A percentile compares a stretch with the other conserved stretches of the same genome.
phyloP scores from a whole-genome alignment of 805 yeast species.

The Saturnispora sanitii region DNA sequence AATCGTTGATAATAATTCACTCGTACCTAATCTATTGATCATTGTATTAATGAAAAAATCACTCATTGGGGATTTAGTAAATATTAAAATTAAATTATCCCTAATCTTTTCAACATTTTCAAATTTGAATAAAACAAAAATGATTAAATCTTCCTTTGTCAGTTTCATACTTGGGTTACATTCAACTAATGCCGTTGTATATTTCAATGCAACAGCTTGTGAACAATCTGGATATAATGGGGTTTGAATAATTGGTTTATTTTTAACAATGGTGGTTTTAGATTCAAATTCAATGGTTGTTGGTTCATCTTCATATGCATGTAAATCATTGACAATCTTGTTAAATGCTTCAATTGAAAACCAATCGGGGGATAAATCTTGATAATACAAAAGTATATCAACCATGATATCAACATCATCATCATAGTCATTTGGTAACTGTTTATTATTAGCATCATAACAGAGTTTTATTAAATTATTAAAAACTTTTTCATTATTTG shows the following conservation, averaged over 20 bases:
- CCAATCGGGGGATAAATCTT: constrained; percentile 1
- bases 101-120: neutral
- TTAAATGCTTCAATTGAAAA: neutral
- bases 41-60: constrained; percentile 3
- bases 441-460: neutral
- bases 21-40: constrained; percentile 1
- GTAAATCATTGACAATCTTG: neutral
- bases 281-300: no score
- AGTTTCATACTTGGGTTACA: neutral
- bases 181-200: neutral
- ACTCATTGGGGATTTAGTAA: constrained; percentile 1
- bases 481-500: neutral
- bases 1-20: neutral
- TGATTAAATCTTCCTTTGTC: constrained; percentile 5
- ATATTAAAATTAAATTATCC: constrained; percentile 1
- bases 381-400: neutral
- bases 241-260: no score
- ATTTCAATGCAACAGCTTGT: neutral
- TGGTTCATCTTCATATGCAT: no score
- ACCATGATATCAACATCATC: neutral
- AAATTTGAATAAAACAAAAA: constrained; percentile 10
- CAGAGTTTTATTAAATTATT: no score
- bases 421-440: neutral
- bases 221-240: constrained; percentile 11
- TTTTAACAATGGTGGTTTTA: no score